Conservation (phyloP, 148 eudicot genomes). For the Hydrangea macrophylla region DNA sequence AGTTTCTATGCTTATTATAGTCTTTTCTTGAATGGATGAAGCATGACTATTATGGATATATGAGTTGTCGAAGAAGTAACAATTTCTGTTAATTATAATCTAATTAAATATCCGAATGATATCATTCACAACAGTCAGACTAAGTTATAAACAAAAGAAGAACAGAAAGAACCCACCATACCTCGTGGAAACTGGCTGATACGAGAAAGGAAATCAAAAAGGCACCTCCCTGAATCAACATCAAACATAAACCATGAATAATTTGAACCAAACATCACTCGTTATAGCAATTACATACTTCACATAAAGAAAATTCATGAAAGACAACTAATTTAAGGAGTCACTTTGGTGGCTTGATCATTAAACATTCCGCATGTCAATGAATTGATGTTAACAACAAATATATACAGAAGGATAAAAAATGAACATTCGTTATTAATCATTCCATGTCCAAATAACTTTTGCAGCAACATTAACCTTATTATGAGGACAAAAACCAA, state of each 20-base stretch:
- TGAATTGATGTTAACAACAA: neutral
- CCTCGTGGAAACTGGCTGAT: conserved; percentile 96
- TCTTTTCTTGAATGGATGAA: neutral
- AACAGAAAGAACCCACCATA: conserved; percentile 25
- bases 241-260: neutral
- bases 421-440: neutral
- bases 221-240: conserved; percentile 62
- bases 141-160: no score
- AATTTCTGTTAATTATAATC: no score
- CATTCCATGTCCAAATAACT: no score
- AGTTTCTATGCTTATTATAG: neutral
- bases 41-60: no score
- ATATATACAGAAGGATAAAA: neutral
- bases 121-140: no score
- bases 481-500: no score
- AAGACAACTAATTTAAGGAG: neutral
- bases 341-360: neutral
- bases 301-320: neutral
- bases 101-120: no score
- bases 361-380: neutral
- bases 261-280: neutral
- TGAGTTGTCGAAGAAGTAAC: no score
- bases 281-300: neutral
- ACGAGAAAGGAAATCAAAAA: conserved; percentile 72
- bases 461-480: no score